Evolutionary conservation across 2,329 filamentous ascomycete species (phyloP).

Genomic region (Venturia asperata): DNA sequence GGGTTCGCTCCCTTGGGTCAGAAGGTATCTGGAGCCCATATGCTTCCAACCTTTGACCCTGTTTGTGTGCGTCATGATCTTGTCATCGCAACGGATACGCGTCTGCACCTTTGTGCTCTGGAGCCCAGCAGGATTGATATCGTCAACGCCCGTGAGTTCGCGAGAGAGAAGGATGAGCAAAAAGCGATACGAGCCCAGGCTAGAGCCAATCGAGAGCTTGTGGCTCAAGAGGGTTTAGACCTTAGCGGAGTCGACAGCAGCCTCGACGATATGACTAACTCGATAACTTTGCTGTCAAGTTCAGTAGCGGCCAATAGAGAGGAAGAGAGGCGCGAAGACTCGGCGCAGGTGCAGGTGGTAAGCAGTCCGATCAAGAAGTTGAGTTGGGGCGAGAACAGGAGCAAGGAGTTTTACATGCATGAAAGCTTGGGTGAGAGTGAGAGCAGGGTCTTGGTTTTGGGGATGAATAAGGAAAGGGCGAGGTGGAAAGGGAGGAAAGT

Average conservation of each 20-base stretch:
- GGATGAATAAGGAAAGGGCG: neutral
- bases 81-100: neutral
- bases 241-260: neutral
- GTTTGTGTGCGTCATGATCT: neutral
- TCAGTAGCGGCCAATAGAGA: neutral
- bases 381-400: neutral
- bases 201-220: neutral
- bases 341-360: neutral
- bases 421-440: neutral
- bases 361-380: neutral
- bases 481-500: no score
- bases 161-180: neutral
- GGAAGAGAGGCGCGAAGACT: neutral
- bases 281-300: neutral
- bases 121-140: constrained; percentile 8
- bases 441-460: neutral
- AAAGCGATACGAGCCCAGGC: neutral
- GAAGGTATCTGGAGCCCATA: neutral
- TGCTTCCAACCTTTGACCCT: neutral
- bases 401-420: neutral
- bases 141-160: neutral
- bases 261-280: neutral
- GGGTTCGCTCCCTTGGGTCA: neutral
- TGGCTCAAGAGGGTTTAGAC: neutral
- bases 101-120: neutral